Conservation (phyloP, 78 protist species). For the Goniomonas avonlea region DNA sequence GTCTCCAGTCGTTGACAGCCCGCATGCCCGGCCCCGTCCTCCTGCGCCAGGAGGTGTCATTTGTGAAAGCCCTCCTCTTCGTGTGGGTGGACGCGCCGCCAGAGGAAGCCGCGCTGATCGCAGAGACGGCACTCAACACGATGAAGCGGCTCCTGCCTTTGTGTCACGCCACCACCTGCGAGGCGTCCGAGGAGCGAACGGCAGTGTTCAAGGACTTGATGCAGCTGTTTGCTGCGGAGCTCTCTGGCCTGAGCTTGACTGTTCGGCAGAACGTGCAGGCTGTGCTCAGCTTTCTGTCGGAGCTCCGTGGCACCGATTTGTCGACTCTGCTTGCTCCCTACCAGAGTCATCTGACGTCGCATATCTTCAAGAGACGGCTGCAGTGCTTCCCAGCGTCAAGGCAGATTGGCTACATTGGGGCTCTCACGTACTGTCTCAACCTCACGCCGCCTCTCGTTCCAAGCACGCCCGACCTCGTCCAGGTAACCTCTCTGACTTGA, state of each 20-base stretch:
- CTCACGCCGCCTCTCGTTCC: slow-evolving; percentile 23
- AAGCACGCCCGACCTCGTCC: not conserved
- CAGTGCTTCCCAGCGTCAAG: not conserved
- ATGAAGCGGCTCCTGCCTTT: slow-evolving; percentile 16
- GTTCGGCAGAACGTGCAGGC: slow-evolving; percentile 26
- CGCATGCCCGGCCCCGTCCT: slow-evolving; percentile 39
- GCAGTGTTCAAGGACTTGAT: not conserved
- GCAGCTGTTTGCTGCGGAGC: slow-evolving; percentile 13
- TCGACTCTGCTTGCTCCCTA: slow-evolving; percentile 24
- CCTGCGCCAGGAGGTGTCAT: not conserved
- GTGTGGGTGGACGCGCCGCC: slow-evolving; percentile 46
- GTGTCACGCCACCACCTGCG: slow-evolving; percentile 30
- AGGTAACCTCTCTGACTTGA: no score
- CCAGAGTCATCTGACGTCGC: not conserved
- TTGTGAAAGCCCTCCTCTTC: slow-evolving; percentile 53
- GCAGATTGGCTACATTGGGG: slow-evolving; percentile 32
- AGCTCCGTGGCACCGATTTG: not conserved
- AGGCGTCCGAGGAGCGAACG: not conserved
- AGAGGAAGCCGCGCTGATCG: slow-evolving; percentile 31
- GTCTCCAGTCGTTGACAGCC: slow-evolving; percentile 35
- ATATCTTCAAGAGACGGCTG: slow-evolving; percentile 15
- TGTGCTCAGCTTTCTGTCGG: not conserved
- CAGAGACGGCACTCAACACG: slow-evolving; percentile 36
- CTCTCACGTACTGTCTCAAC: slow-evolving; percentile 24
- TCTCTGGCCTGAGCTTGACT: not conserved